Evolutionary conservation across 176 grass and related monocot genomes (phyloP).

Genomic region (Oryza meridionalis): DNA sequence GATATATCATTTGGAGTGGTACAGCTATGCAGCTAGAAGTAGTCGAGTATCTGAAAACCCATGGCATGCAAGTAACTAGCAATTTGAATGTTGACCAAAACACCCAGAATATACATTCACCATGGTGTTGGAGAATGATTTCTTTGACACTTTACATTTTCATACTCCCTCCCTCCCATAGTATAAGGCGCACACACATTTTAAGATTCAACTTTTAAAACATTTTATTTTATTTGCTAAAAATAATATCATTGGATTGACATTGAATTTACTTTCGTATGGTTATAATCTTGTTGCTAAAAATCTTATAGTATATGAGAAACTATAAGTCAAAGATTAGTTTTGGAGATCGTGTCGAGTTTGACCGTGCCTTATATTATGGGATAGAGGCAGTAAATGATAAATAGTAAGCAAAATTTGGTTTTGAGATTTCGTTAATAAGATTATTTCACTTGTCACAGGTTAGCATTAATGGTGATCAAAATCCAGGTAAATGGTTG

Average conservation of each 20-base stretch:
- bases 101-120: not conserved
- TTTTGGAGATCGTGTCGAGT: no score
- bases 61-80: not conserved
- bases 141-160: slow-evolving; percentile 3
- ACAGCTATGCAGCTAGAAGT: not conserved
- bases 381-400: not conserved
- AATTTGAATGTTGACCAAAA: slow-evolving; percentile 1
- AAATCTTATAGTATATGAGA: no score
- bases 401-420: slow-evolving; percentile 16
- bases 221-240: no score
- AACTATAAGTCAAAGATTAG: no score
- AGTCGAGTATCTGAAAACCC: not conserved
- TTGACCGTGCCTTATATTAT: no score
- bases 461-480: slow-evolving; percentile 60
- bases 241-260: no score
- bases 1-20: not conserved
- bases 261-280: no score
- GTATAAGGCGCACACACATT: no score
- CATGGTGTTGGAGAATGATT: slow-evolving; percentile 7
- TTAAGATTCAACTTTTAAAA: no score
- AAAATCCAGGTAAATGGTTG: slow-evolving; percentile 65
- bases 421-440: slow-evolving; percentile 35
- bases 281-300: no score
- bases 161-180: not conserved
- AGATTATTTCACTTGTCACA: slow-evolving; percentile 52